Evolutionary conservation across 805 yeast species (phyloP).

Genomic region (Debaryomyces prosopidis): DNA sequence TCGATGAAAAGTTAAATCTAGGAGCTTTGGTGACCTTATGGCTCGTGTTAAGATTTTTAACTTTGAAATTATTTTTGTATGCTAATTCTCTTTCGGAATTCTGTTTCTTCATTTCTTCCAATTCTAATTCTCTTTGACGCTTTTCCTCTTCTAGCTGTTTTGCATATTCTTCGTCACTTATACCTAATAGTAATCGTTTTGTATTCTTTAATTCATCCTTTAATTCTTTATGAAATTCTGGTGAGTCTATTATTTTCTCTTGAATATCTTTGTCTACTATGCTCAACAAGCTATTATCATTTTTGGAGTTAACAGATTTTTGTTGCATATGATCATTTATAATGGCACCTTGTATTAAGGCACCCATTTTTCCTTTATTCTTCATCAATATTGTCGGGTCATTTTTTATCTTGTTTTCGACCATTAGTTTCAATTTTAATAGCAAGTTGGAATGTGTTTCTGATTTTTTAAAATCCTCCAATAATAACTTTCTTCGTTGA

Average conservation of each 20-base stretch:
- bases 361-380: conserved; percentile 52
- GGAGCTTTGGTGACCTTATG: conserved; percentile 38
- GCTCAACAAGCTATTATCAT: conserved; percentile 25
- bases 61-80: conserved; percentile 28
- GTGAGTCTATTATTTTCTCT: conserved; percentile 43
- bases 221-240: conserved; percentile 36
- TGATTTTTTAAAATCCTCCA: conserved; percentile 43
- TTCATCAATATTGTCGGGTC: conserved; percentile 50
- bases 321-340: conserved; percentile 25
- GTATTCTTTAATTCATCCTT: conserved; percentile 34
- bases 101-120: conserved; percentile 11
- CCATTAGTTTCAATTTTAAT: conserved; percentile 39
- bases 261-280: conserved; percentile 46
- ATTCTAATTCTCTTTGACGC: conserved; percentile 9
- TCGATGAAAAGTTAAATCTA: conserved; percentile 20
- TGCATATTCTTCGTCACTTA: conserved; percentile 42
- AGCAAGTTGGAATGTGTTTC: conserved; percentile 43
- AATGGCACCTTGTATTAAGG: conserved; percentile 53
- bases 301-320: conserved; percentile 9
- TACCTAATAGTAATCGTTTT: conserved; percentile 29
- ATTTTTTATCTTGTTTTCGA: conserved; percentile 45
- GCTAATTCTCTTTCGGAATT: conserved; percentile 12
- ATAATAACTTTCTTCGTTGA: conserved; percentile 39
- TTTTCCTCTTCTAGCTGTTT: conserved; percentile 23
- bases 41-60: conserved; percentile 19